Conservation (phyloP, 345 rosid genomes). For the Eucalyptus regnans region DNA sequence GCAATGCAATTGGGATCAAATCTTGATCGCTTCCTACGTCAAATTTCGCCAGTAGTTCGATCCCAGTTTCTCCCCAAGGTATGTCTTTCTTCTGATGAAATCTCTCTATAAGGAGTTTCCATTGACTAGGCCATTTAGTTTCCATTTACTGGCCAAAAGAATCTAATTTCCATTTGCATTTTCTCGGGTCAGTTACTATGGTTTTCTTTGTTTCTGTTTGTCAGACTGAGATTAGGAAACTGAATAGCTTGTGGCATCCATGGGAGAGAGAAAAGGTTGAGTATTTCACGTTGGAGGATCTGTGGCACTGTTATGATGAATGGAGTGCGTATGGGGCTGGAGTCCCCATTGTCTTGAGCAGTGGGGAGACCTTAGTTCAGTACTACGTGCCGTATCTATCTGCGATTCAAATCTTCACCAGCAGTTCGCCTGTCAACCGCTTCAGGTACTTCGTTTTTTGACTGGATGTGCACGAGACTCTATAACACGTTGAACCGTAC, state of each 20-base stretch:
- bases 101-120: background rate
- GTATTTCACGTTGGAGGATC: constrained; percentile 70
- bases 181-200: background rate
- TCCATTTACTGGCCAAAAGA: background rate
- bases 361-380: constrained; percentile 81
- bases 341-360: constrained; percentile 56
- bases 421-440: constrained; percentile 53
- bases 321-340: constrained; percentile 99
- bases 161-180: background rate
- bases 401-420: constrained; percentile 87
- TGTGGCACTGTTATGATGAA: constrained; percentile 88
- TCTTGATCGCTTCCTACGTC: constrained; percentile 73
- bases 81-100: background rate
- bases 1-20: constrained; percentile 49
- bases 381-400: constrained; percentile 97
- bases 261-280: constrained; percentile 88
- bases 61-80: constrained; percentile 89
- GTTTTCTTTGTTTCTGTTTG: background rate
- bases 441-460: constrained; percentile 33
- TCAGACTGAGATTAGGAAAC: constrained; percentile 74
- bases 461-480: background rate
- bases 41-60: constrained; percentile 69
- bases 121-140: background rate
- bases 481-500: background rate
- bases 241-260: constrained; percentile 87